Evolutionary conservation across 169 alveolate species (phyloP).

Genomic region (Miamiensis avidus): DNA sequence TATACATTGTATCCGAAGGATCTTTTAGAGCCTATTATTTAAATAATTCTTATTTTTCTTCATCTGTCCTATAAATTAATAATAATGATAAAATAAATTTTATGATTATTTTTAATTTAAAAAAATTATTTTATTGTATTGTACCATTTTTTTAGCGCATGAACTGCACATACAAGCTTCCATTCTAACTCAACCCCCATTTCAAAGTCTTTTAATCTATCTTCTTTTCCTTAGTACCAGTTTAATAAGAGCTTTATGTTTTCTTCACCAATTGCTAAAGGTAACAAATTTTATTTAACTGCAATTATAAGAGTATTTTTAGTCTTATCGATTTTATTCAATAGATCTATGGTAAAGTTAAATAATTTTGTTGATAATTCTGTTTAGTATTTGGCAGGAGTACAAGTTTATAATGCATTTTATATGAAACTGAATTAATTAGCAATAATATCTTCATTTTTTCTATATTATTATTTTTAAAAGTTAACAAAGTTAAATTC

Average conservation of each 20-base stretch:
- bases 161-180: conserved; percentile 47
- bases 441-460: conserved; percentile 40
- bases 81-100: too few species aligned
- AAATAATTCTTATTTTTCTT: conserved; percentile 39
- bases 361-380: conserved; percentile 26
- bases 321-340: conserved; percentile 1
- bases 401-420: conserved; percentile 20
- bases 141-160: conserved; percentile 34
- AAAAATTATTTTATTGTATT: too few species aligned
- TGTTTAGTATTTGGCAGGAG: conserved; percentile 35
- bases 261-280: conserved; percentile 27
- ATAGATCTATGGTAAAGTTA: conserved; percentile 6
- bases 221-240: conserved; percentile 47
- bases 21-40: conserved; percentile 50
- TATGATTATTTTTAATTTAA: too few species aligned
- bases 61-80: too few species aligned
- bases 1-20: conserved; percentile 49
- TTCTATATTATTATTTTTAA: too few species aligned
- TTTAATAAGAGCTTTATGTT: conserved; percentile 32
- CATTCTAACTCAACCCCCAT: conserved; percentile 55
- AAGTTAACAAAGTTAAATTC: too few species aligned
- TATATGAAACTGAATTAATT: conserved; percentile 16
- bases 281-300: conserved; percentile 17
- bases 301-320: too few species aligned
- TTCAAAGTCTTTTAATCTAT: conserved; percentile 36